Evolutionary conservation across 129 eudicot species (phyloP), one percentile per base, ranked within the genome.

Genomic region (Flaveria ramosissima): DNA sequence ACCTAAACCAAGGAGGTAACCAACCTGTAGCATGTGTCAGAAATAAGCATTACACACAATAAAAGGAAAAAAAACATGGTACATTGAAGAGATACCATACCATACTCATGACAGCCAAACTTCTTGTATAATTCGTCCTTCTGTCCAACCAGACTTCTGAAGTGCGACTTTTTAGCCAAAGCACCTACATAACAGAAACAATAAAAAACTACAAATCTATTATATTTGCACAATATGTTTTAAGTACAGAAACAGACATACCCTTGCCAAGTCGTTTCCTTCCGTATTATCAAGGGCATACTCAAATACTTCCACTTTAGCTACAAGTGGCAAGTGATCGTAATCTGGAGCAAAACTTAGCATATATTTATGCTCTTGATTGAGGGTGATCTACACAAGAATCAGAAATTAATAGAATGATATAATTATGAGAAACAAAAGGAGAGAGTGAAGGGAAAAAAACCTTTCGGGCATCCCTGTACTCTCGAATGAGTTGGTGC

Each of bases 41-140:
- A 65, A 17, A 63, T 66, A 47, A 73, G 61, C 48, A 71, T 30
- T 14, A 15, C 5, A 15, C 5, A 14, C 45, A 63, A 63, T 63
- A 63, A 63, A 3, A 15, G 15, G 16, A 14, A 62, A 6, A 21
- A 55, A 77, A 21, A 23, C 27, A 10, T 53, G 17, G 16, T 4
- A 68, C 43, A 23, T 20, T 42, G 17, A 69, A 27, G n/a, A 78
- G 7, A 59, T 32, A 63, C 68, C 75, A 45, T 89, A 95, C 99
- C 99, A 95, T 95, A 85, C 99, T 95, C 99, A 95, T 95, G 72
- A 95, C 99, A 57, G 99, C 99, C 86, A 95, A 89, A 82, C 99
- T 95, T 86, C 99, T 89, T n/a, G 99, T 89, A 75, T 91, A 95
- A 78, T 91, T 91, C 36, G 99, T 95, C 87, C 99, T 86, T 73